These are phyloP conservation scores for Russula virescens DNA, from an alignment of 768 basidiomycete species.

Conservation along the genomic window DNA sequence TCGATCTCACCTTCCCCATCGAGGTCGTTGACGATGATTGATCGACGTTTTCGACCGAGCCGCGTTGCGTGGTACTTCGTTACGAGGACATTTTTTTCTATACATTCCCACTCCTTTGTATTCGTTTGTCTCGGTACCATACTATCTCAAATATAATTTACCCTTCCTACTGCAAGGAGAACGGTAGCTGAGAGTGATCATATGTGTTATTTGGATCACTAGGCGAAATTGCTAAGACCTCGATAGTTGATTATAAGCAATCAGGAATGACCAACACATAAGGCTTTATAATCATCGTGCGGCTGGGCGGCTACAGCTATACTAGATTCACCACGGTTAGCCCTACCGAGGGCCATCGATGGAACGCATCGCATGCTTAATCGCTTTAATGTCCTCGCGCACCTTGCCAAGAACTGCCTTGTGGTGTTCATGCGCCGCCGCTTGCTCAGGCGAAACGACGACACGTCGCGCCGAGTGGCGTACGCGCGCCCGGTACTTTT, in stretches of 20 bases:
- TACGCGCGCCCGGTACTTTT: slow-evolving; percentile 16
- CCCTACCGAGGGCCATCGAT: too few species aligned
- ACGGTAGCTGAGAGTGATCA: background rate
- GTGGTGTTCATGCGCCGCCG: slow-evolving; percentile 6
- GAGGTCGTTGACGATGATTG: background rate
- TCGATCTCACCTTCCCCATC: background rate
- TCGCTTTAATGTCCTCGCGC: slow-evolving; percentile 8
- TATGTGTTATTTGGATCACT: too few species aligned
- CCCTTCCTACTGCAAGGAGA: background rate
- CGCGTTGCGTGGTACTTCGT: background rate
- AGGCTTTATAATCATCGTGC: background rate
- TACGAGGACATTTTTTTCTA: slow-evolving; percentile 5
- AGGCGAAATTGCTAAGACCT: too few species aligned
- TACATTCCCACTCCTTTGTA: slow-evolving; percentile 3
- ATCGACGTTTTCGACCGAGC: too few species aligned
- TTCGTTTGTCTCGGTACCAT: slow-evolving; percentile 1
- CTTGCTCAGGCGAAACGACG: slow-evolving; percentile 11
- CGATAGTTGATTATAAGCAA: too few species aligned
- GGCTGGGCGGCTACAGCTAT: too few species aligned
- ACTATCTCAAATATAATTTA: slow-evolving; percentile 8
- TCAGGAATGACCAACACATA: background rate
- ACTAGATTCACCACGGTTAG: background rate
- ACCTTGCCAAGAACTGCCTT: slow-evolving; percentile 3
- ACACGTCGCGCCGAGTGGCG: slow-evolving; percentile 9
- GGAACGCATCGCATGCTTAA: background rate